Conservation (phyloP, 2,329 filamentous ascomycete genomes). For the Phyllosticta ampelicida region DNA sequence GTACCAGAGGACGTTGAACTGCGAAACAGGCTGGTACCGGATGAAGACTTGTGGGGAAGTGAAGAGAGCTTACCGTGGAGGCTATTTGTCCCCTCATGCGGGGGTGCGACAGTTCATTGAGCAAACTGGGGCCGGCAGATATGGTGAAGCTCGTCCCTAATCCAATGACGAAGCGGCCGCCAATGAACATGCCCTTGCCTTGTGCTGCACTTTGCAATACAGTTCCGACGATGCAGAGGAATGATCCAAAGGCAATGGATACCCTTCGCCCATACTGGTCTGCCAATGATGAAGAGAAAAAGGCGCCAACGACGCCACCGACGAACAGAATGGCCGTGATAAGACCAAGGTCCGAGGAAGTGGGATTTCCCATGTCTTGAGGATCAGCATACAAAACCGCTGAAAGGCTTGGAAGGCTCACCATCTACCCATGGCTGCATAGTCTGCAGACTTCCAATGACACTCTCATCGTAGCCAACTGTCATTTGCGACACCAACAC, state of each 20-base stretch:
- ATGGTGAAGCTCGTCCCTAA: conserved; percentile 32
- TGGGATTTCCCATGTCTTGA: background rate
- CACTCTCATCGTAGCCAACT: conserved; percentile 40
- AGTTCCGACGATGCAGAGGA: conserved; percentile 1
- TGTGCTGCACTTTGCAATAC: background rate
- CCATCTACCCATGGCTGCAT: conserved; percentile 35
- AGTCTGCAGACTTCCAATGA: conserved; percentile 42
- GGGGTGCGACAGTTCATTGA: conserved; percentile 1
- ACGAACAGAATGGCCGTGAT: conserved; percentile 4
- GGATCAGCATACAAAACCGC: background rate
- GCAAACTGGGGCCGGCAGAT: conserved; percentile 1
- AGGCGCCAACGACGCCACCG: conserved; percentile 1
- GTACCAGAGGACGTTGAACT: conserved; percentile 10
- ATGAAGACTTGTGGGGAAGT: background rate
- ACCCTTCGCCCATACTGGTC: background rate
- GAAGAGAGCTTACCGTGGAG: background rate
- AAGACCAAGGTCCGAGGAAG: background rate
- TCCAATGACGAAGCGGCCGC: conserved; percentile 30
- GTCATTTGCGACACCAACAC: conserved; percentile 19
- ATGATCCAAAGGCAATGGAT: background rate
- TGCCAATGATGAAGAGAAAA: conserved; percentile 1
- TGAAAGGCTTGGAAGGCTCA: conserved; percentile 14
- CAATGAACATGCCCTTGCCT: conserved; percentile 29
- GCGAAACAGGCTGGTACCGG: background rate
- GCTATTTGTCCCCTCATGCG: conserved; percentile 6